Conservation (phyloP, 129 eudicot species). For the Apium graveolens region DNA sequence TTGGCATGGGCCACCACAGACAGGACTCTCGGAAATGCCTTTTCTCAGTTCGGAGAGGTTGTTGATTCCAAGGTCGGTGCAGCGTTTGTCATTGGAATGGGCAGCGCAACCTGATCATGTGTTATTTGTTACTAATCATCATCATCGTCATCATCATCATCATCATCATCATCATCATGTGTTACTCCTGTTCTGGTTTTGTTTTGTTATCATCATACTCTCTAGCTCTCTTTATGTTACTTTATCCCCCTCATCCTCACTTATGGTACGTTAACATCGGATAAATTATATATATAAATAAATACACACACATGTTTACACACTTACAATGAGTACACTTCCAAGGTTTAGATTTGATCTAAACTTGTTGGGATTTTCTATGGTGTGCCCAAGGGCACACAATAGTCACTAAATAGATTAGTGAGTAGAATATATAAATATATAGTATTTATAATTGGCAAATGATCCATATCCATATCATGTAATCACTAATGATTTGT, state of each 20-base stretch:
- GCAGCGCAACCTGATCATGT: conserved; percentile 11
- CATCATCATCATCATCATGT: background rate
- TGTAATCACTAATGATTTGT: no score
- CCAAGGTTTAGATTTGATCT: no score
- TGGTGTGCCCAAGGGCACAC: no score
- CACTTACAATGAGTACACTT: no score
- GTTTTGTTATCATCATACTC: conserved; percentile 5
- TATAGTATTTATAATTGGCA: no score
- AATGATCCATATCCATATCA: no score
- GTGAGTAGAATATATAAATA: no score
- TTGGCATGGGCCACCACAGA: conserved; percentile 94
- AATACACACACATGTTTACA: background rate
- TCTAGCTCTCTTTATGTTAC: conserved; percentile 20
- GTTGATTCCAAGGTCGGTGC: conserved; percentile 97
- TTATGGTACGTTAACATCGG: conserved; percentile 34
- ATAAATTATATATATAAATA: conserved; percentile 12
- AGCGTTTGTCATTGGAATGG: conserved; percentile 48
- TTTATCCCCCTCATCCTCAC: conserved; percentile 21
- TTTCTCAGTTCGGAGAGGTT: conserved; percentile 70
- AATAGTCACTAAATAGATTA: no score
- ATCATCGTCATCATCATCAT: background rate
- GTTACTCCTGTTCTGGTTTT: conserved; percentile 20
- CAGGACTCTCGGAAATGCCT: conserved; percentile 48
- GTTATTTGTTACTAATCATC: conserved; percentile 15
- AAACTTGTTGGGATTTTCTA: no score